phyloP scores from a whole-genome alignment of 2,329 filamentous ascomycete genomes.

The Talaromyces albobiverticillius region DNA sequence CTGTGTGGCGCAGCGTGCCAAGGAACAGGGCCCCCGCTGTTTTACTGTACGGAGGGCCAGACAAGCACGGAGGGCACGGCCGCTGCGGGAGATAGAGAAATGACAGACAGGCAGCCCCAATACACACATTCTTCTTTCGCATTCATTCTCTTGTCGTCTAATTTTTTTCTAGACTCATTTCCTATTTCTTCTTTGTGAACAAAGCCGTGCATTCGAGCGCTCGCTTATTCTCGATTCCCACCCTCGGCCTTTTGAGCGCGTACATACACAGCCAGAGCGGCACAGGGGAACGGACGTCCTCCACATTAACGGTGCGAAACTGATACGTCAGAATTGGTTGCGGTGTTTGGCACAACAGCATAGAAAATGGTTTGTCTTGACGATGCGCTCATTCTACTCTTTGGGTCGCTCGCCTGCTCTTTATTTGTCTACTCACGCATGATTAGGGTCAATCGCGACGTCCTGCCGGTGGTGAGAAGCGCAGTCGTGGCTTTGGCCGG shows the following conservation, averaged over 20 bases:
- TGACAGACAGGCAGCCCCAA: conserved; percentile 3
- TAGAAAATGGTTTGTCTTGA: conserved; percentile 31
- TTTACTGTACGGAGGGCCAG: not conserved
- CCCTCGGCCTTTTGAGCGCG: not conserved
- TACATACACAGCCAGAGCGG: not conserved
- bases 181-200: not conserved
- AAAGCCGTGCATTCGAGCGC: not conserved
- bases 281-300: not conserved
- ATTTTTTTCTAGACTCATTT: not conserved
- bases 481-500: conserved; percentile 41
- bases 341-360: conserved; percentile 29
- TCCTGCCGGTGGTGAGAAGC: conserved; percentile 41
- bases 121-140: not conserved
- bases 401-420: not conserved
- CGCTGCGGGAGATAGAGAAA: not conserved
- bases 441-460: conserved; percentile 43
- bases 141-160: too few species aligned
- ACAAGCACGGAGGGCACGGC: not conserved
- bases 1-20: not conserved
- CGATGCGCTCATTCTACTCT: not conserved
- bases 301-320: conserved; percentile 11
- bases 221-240: not conserved
- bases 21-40: not conserved
- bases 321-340: conserved; percentile 29
- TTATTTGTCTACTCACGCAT: not conserved